Percentiles rank a stretch among this genome's conserved stretches.
phyloP scores from a whole-genome alignment of 2,329 filamentous ascomycete genomes.

The Ascochyta viciae-villosae region DNA sequence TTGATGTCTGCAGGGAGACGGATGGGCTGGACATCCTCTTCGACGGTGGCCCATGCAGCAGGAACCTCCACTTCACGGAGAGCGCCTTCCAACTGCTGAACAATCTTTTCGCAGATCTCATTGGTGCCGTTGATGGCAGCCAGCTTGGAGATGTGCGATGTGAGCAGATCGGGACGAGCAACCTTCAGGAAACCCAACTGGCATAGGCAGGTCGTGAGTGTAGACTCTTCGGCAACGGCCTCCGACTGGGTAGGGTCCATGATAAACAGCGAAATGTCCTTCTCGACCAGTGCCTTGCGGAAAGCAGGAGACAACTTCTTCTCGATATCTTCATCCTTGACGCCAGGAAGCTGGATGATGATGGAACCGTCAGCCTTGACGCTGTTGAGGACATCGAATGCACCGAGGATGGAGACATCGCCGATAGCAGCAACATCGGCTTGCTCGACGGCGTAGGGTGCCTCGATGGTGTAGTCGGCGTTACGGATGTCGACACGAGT shows the following conservation, averaged over 20 bases:
- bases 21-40: constrained; percentile 62
- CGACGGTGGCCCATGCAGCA: constrained; percentile 77
- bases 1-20: constrained; percentile 70
- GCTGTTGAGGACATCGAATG: constrained; percentile 75
- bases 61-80: constrained; percentile 78
- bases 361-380: constrained; percentile 75
- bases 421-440: constrained; percentile 83
- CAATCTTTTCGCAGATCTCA: constrained; percentile 68
- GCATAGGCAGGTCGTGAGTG: constrained; percentile 70
- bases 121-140: constrained; percentile 64
- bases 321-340: constrained; percentile 89
- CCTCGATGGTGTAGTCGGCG: constrained; percentile 82
- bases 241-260: constrained; percentile 75
- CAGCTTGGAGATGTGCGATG: constrained; percentile 71
- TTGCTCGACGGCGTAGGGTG: constrained; percentile 79
- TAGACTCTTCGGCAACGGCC: constrained; percentile 69
- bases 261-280: constrained; percentile 74
- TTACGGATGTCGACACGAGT: constrained; percentile 85
- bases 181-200: constrained; percentile 86
- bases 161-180: constrained; percentile 70
- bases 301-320: constrained; percentile 78
- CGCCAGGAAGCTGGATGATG: constrained; percentile 76
- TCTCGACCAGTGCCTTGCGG: constrained; percentile 74
- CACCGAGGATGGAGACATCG: constrained; percentile 78
- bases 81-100: constrained; percentile 68